Evolutionary conservation across 1,139 yeast genomes (phyloP).

Genomic region (Arxiozyma heterogenica): DNA sequence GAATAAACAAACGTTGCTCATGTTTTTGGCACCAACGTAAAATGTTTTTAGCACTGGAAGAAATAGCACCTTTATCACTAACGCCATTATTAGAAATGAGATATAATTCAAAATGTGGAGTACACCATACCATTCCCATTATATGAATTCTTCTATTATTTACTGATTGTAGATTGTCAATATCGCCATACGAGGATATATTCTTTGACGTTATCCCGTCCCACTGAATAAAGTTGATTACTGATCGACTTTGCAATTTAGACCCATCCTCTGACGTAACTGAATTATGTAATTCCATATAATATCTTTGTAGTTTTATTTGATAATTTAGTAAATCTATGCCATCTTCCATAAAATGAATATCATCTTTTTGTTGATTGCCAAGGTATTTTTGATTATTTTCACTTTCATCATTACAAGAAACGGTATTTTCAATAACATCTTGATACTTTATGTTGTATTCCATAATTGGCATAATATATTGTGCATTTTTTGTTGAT

Average conservation of each 20-base stretch:
- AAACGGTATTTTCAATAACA: background rate
- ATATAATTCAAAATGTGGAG: conserved; percentile 49
- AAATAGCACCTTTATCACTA: conserved; percentile 38
- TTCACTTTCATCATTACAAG: background rate
- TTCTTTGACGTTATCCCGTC: conserved; percentile 3
- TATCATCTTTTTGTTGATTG: background rate
- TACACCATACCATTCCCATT: conserved; percentile 47
- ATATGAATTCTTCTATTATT: conserved; percentile 28
- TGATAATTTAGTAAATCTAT: conserved; percentile 9
- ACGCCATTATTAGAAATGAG: conserved; percentile 43
- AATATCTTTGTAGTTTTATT: conserved; percentile 21
- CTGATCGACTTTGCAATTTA: conserved; percentile 16
- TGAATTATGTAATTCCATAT: conserved; percentile 20
- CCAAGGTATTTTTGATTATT: background rate
- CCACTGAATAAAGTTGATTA: conserved; percentile 33
- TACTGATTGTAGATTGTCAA: conserved; percentile 2
- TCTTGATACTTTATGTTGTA: conserved; percentile 3
- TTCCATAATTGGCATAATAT: conserved; percentile 33
- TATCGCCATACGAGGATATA: background rate
- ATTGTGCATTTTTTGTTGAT: conserved; percentile 54
- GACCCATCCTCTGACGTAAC: conserved; percentile 22
- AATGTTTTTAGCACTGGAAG: conserved; percentile 45
- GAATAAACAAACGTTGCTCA: conserved; percentile 50
- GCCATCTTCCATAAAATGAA: background rate
- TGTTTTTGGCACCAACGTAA: conserved; percentile 50